Conservation (phyloP, 352 stramenopile genomes). For the Phytopythium boreale region DNA sequence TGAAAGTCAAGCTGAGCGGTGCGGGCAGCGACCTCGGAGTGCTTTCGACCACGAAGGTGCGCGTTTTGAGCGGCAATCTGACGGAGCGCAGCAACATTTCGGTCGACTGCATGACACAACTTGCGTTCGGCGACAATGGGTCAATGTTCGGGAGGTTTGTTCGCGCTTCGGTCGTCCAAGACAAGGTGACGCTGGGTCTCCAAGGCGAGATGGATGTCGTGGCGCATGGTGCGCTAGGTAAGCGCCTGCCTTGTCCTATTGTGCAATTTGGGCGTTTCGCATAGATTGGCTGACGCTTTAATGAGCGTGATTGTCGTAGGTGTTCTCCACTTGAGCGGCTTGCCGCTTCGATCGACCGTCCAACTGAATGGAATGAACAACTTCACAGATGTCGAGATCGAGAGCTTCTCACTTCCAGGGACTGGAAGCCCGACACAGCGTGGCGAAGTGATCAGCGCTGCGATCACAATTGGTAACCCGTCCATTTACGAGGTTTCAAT, state of each 20-base stretch:
- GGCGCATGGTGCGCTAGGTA: slow-evolving; percentile 63
- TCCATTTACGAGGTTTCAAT: slow-evolving; percentile 70
- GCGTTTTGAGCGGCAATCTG: slow-evolving; percentile 53
- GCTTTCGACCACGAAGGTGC: slow-evolving; percentile 45
- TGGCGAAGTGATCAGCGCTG: slow-evolving; percentile 51
- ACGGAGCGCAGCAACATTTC: slow-evolving; percentile 69
- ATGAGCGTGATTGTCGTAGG: slow-evolving; percentile 23
- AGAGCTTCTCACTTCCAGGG: slow-evolving; percentile 58
- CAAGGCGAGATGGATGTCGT: slow-evolving; percentile 57
- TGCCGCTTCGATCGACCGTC: slow-evolving; percentile 47
- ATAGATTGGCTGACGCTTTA: background rate
- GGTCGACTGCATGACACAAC: slow-evolving; percentile 50
- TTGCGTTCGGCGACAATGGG: slow-evolving; percentile 40
- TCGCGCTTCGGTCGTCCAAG: slow-evolving; percentile 51
- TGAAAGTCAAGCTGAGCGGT: slow-evolving; percentile 51
- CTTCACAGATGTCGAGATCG: slow-evolving; percentile 54
- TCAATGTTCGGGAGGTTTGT: slow-evolving; percentile 64
- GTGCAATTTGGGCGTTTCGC: background rate
- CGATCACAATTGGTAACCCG: slow-evolving; percentile 68
- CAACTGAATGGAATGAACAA: slow-evolving; percentile 59
- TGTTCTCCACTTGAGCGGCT: slow-evolving; percentile 36
- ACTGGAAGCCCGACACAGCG: slow-evolving; percentile 23
- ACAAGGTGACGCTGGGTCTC: slow-evolving; percentile 43
- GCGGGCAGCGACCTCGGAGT: slow-evolving; percentile 40
- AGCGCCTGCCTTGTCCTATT: background rate